Evolutionary conservation across 345 rosid genomes (phyloP).

Genomic region (Eucalyptus brandiana): DNA sequence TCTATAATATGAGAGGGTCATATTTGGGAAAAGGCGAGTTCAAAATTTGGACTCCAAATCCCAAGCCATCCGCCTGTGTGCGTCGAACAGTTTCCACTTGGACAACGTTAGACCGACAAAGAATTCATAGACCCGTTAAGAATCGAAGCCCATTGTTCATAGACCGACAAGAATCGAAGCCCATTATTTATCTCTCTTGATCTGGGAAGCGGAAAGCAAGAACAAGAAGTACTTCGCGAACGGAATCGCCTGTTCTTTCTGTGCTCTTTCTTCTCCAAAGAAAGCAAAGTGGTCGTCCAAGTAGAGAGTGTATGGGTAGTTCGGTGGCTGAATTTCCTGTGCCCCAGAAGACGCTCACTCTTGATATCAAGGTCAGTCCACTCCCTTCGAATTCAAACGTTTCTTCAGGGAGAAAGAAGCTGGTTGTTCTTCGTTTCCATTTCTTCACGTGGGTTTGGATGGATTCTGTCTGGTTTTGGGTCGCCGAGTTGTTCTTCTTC

Average conservation of each 20-base stretch:
- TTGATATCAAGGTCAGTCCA: slow-evolving; percentile 33
- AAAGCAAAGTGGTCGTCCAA: background rate
- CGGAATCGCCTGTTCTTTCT: background rate
- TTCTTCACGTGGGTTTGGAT: background rate
- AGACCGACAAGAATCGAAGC: background rate
- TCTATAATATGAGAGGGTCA: no score
- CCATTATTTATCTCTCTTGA: background rate
- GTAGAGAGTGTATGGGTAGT: slow-evolving; percentile 15
- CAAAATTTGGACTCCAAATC: no score
- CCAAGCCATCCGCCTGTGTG: background rate
- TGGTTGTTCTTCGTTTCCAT: background rate
- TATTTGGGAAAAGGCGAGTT: no score
- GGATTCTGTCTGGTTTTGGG: background rate
- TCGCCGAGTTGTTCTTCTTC: background rate
- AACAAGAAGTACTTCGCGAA: background rate
- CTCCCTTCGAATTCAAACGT: background rate
- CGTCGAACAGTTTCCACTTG: background rate
- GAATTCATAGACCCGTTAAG: no score
- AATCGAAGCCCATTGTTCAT: background rate
- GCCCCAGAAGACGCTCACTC: slow-evolving; percentile 18
- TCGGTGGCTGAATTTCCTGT: slow-evolving; percentile 34
- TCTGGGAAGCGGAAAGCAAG: background rate
- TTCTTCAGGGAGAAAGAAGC: background rate
- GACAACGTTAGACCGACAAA: background rate
- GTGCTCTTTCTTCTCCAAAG: background rate